Evolutionary conservation across 1,284 basidiomycete genomes (phyloP).

Genomic region (Pseudozyma sp.): DNA sequence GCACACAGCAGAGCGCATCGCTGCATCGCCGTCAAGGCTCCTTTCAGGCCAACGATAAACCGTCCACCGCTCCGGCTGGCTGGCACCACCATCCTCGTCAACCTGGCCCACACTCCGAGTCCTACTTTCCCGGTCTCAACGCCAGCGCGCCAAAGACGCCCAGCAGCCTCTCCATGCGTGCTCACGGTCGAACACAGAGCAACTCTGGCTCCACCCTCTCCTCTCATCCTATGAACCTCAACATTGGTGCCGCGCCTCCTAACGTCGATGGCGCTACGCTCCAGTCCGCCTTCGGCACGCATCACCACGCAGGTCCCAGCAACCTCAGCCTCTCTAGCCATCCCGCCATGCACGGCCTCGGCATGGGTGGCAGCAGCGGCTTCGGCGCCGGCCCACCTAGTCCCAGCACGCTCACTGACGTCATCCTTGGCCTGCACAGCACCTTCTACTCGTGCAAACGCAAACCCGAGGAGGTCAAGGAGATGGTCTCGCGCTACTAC

Average conservation of each 20-base stretch:
- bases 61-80: slow-evolving; percentile 18
- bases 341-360: slow-evolving; percentile 35
- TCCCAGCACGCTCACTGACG: slow-evolving; percentile 67
- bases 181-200: slow-evolving; percentile 40
- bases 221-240: slow-evolving; percentile 33
- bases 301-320: slow-evolving; percentile 20
- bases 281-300: slow-evolving; percentile 29
- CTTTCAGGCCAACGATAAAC: slow-evolving; percentile 26
- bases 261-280: slow-evolving; percentile 30
- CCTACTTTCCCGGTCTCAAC: slow-evolving; percentile 48
- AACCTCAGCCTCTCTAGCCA: slow-evolving; percentile 41
- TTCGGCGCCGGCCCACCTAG: slow-evolving; percentile 56
- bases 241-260: slow-evolving; percentile 21
- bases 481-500: slow-evolving; percentile 66
- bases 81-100: slow-evolving; percentile 56
- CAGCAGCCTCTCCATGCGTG: slow-evolving; percentile 35
- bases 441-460: slow-evolving; percentile 67
- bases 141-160: slow-evolving; percentile 38
- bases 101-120: slow-evolving; percentile 49
- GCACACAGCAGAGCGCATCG: slow-evolving; percentile 8
- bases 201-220: slow-evolving; percentile 14
- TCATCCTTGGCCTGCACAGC: slow-evolving; percentile 64
- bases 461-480: slow-evolving; percentile 60
- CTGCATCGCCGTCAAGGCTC: slow-evolving; percentile 32
- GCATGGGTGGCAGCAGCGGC: slow-evolving; percentile 20